Base-by-base conservation (phyloP, 306 rosid genomes). In the Quercus robur region DNA sequence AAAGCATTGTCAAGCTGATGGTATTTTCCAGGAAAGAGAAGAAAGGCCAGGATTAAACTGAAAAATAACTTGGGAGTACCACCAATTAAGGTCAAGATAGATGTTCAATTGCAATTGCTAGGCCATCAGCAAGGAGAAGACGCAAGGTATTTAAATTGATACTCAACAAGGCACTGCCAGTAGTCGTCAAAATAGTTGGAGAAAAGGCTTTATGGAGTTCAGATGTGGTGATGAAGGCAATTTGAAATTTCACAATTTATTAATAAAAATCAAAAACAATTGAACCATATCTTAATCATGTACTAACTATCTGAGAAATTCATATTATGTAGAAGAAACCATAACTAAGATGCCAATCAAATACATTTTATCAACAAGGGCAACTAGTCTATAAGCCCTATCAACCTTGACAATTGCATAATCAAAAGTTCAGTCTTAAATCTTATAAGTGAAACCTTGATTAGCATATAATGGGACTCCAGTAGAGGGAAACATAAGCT, bases 1-100 rank as follows among this genome's bases (percentile, higher is more conserved):
- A 67, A 33, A 67, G 75, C 86, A 81, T 8, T 58, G 71, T 35
- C 44, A 62, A 58, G 62, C 58, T 23, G 12, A 49, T 9, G 69
- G 70, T 5, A 19, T 35, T 18, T 35, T 14, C n/a, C 38, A 23
- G 25, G 62, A 30, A 38, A 57, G 17, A 58, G 5, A 46, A 72
- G 44, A 30, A 41, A 55, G 11, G 56, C 5, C 5, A 35, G 56
- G 54, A 26, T n/a, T 19, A 51, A 58, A 64, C 61, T 38, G 6
- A 30, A 66, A 25, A 26, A 46, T n/a, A 28, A 75, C 51, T 63
- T 75, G 33, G 30, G n/a, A 58, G 17, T 33, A 44, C 52, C 31
- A 44, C 58, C 20, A 21, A 75, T n/a, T 57, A 21, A 81, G 61
- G 17, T 35, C 7, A 33, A 31, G 49, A 23, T 17, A 68, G n/a